phyloP scores from a whole-genome alignment of 2,329 filamentous ascomycete genomes.

The Aureobasidium mangrovei region DNA sequence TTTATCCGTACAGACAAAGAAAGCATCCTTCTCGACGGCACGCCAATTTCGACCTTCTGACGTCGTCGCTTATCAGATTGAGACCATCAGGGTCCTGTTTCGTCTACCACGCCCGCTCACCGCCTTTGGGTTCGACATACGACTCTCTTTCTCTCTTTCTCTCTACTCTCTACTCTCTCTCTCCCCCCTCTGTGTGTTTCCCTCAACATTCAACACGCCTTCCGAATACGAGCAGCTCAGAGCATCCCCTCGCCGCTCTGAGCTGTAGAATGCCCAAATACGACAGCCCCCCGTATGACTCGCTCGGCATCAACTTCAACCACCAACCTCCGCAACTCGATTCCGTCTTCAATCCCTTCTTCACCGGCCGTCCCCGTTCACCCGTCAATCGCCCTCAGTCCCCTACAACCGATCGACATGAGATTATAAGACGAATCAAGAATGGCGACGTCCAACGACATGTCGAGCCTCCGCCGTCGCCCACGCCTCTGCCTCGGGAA shows the following conservation, averaged over 20 bases:
- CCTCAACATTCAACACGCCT: neutral
- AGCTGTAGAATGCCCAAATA: constrained; percentile 15
- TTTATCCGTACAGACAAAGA: neutral
- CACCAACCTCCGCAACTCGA: constrained; percentile 1
- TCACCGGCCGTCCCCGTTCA: constrained; percentile 26
- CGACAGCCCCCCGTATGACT: neutral
- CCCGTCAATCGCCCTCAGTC: constrained; percentile 23
- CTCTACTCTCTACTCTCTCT: too few species aligned
- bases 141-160: too few species aligned
- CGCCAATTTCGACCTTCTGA: neutral
- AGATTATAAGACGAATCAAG: constrained; percentile 79
- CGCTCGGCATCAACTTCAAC: neutral
- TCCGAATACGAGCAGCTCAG: neutral
- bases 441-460: constrained; percentile 21
- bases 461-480: neutral
- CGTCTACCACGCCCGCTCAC: neutral
- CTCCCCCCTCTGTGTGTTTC: neutral
- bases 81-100: constrained; percentile 4
- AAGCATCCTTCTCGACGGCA: neutral
- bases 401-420: constrained; percentile 51
- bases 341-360: constrained; percentile 28
- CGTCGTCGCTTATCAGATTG: constrained; percentile 1
- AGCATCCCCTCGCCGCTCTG: constrained; percentile 4
- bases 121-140: neutral
- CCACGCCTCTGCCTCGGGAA: neutral